A percentile compares a stretch with the other conserved stretches of the same genome.
Evolutionary conservation across 176 grass and related monocot species (phyloP).

Genomic region (Areca catechu): DNA sequence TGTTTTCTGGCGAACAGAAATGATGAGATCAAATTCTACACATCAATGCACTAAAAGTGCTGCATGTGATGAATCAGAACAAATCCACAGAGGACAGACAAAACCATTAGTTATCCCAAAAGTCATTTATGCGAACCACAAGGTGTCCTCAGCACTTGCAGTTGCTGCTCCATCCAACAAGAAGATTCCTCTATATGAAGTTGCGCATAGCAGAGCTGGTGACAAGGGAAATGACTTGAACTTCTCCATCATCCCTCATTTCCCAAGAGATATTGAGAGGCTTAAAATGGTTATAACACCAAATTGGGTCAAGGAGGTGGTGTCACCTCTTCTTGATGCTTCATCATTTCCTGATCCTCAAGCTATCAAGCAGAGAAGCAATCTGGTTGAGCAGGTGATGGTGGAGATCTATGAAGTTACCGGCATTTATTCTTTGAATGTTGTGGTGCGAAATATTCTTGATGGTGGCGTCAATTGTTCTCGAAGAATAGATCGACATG

Average conservation of each 20-base stretch:
- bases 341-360: conserved; percentile 27
- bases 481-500: conserved; percentile 84
- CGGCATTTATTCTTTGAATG: conserved; percentile 69
- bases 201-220: conserved; percentile 68
- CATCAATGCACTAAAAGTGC: conserved; percentile 9
- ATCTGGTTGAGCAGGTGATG: conserved; percentile 30
- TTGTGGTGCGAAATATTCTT: conserved; percentile 74
- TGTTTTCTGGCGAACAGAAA: conserved; percentile 47
- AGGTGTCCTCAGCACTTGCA: conserved; percentile 1
- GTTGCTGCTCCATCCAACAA: conserved; percentile 29
- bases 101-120: conserved; percentile 1
- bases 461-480: conserved; percentile 91
- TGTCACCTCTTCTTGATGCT: conserved; percentile 50
- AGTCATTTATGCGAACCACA: conserved; percentile 1
- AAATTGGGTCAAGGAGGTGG: conserved; percentile 56
- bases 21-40: conserved; percentile 33
- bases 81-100: conserved; percentile 6
- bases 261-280: conserved; percentile 36
- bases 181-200: conserved; percentile 55
- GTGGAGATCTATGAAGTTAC: conserved; percentile 77
- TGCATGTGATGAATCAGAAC: conserved; percentile 6
- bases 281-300: conserved; percentile 52
- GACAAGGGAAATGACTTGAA: conserved; percentile 92
- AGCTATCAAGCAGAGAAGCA: conserved; percentile 11
- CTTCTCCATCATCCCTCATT: conserved; percentile 80